Base-by-base conservation (phyloP, 495 filamentous ascomycete species). In the Staphylotrichum tortipilum region DNA sequence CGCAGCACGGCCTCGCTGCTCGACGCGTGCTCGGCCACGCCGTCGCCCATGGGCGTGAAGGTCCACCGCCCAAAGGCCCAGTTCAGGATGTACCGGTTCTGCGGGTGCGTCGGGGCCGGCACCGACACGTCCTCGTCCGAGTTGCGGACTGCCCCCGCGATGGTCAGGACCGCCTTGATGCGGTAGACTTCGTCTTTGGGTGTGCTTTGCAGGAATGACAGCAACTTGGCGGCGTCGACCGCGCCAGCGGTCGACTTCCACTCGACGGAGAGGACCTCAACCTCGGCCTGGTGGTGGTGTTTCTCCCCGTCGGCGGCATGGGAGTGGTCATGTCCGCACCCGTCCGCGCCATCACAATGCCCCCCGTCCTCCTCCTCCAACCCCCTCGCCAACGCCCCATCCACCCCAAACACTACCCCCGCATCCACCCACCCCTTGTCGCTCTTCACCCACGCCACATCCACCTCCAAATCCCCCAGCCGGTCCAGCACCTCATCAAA, bases 51-150 rank as follows among this genome's bases (percentile, higher is more conserved):
- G 0, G 74, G 73, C 6, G 89, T 91, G 59, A 86, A 91, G 2
- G 80, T 95, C 92, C 92, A 96, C 15, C 92, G 76, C 7, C 89
- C 90, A 68, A 98, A 98, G 0, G 92, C 94, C 92, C 92, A 97
- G 63, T 98, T 98, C 37, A 98, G 74, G 39, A 96, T 94, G 61
- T 89, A 94, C 51, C 79, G 57, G 3, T 47, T 58, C 18, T 51
- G 55, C 19, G 26, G 42, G 28, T 45, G 33, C 10, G 50, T 29
- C 14, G 47, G 57, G 14, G 34, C 54, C 38, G 35, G 19, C 23
- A 50, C 24, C 10, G 26, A 40, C 2, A 53, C 53, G 8, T 78
- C 76, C 35, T 76, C 78, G 44, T 82, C 77, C 15, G 82, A 86
- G 33, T 79, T 79, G 19, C 63, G 66, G 1, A 89, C 80, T 1